These are phyloP conservation scores for Phytophthora sansomeana DNA, from an alignment of 352 stramenopile species.

Conservation along the genomic window DNA sequence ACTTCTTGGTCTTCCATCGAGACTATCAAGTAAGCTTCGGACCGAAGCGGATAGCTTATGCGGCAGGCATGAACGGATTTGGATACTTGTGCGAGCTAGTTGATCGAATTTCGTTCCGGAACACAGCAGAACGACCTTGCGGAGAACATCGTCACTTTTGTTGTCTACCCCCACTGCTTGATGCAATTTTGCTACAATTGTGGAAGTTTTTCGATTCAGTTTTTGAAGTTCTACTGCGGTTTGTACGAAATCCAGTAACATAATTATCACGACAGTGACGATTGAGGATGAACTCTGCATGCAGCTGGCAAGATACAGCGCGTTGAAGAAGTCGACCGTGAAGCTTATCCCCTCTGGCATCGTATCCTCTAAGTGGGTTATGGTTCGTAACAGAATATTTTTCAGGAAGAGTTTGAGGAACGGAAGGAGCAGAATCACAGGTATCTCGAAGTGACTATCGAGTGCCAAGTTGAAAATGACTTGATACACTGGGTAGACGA, in stretches of 20 bases:
- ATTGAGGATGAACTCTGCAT: constrained; percentile 18
- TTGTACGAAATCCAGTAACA: not conserved
- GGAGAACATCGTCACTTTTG: not conserved
- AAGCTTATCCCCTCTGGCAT: constrained; percentile 24
- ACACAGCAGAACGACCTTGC: not conserved
- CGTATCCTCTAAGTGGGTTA: constrained; percentile 22
- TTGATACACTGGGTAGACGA: not conserved
- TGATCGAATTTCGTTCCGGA: constrained; percentile 3
- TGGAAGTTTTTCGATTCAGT: not conserved
- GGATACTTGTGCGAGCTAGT: not conserved
- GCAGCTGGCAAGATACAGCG: constrained; percentile 17
- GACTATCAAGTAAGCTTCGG: not conserved
- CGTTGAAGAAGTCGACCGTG: constrained; percentile 27
- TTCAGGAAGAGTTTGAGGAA: too few species aligned
- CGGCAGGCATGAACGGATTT: constrained; percentile 1
- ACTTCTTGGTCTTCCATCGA: not conserved
- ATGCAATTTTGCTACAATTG: not conserved
- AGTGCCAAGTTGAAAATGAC: not conserved
- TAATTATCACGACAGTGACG: constrained; percentile 5
- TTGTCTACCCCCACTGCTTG: not conserved
- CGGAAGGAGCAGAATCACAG: not conserved
- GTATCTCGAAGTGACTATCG: not conserved
- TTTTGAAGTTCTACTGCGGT: not conserved
- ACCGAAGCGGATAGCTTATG: not conserved
- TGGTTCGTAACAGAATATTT: not conserved